Evolutionary conservation across 768 basidiomycete genomes (phyloP), one percentile per base, ranked within the genome.

Genomic region (Bullera alba): DNA sequence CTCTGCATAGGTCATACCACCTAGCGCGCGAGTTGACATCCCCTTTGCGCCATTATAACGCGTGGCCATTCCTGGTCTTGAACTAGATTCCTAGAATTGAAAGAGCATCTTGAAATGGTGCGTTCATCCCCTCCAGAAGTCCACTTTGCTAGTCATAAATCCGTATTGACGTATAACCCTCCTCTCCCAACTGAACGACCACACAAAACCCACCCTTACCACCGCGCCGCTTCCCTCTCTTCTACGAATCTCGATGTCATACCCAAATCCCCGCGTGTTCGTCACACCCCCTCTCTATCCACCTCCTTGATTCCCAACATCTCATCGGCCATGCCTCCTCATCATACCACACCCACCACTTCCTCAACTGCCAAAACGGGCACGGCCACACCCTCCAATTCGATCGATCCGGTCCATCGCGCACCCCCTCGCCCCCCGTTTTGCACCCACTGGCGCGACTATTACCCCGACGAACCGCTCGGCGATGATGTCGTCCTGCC

Each of bases 391-490:
- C 28, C 46, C 23, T 34, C 29, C 15, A 14, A 34, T 34, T 12
- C 14, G 3, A 14, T 23, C 21, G 30, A 14, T 23, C 15, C 30
- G n/a, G 16, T 37, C 17, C 30, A 35, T 26, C 26, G 17, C 22
- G 16, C n/a, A 8, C n/a, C 37, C 38, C 50, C 46, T 2, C 28
- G 28, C 37, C 44, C 39, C 12, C 42, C 42, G 34, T 35, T 32
- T 41, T 22, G 19, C n/a, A 39, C 42, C 12, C 56, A 60, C 34
- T 58, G 56, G 54, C 42, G 44, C 5, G 58, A 60, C 46, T 60
- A 56, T 46, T 57, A 64, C 30, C 37, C 52, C 4, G 25, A 49
- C 7, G 46, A 54, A 7, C 48, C 44, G 5, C 48, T 43, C 17
- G 34, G 43, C 15, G 25, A 46, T 21, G 39, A 36, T 3, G 19